Base-by-base conservation (phyloP, 768 basidiomycete genomes). In the Cystobasidium ongulense region DNA sequence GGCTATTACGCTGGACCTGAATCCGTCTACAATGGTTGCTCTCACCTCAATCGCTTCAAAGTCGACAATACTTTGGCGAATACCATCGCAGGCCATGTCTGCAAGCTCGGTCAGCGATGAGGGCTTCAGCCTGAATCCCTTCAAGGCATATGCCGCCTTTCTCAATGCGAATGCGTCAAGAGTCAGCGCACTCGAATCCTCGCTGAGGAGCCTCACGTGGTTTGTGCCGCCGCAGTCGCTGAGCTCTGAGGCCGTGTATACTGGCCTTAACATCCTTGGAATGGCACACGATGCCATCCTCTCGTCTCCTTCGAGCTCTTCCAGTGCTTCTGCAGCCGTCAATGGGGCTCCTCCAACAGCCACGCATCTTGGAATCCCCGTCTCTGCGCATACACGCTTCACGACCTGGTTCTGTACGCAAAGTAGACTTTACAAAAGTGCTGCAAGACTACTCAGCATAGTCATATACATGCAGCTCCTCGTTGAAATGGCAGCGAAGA, bases 281-380 rank as follows among this genome's bases (percentile, higher is more conserved):
- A 85, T 93, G 85, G 97, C 97, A 80, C 95, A 98, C 81, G 95
- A 98, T 81, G 90, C 91, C 3, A 82, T 98, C n/a, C 86, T 98
- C 80, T 67, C 68, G 85, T 92, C 38, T 31, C 11, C 7, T 5
- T 10, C 65, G 46, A 25, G 23, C 39, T 52, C 43, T 8, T 43
- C 65, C 11, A 25, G 21, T 25, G n/a, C 10, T 74, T 86, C 94
- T 65, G 89, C 90, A 11, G 84, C 87, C 18, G 77, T 4, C 76
- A 39, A 71, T 79, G 39, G 54, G 73, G 76, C 1, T 36, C 39
- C 7, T 8, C 75, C 74, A 80, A 63, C 76, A 81, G 59, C 78
- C 80, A 53, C 78, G 18, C 27, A 31, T n/a, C 79, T 66, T 78
- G 79, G 7, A 80, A 80, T 70, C 36, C 75, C 67, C 8, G 33